Conservation (phyloP, 2,329 filamentous ascomycete genomes). For the Verticillium dahliae region DNA sequence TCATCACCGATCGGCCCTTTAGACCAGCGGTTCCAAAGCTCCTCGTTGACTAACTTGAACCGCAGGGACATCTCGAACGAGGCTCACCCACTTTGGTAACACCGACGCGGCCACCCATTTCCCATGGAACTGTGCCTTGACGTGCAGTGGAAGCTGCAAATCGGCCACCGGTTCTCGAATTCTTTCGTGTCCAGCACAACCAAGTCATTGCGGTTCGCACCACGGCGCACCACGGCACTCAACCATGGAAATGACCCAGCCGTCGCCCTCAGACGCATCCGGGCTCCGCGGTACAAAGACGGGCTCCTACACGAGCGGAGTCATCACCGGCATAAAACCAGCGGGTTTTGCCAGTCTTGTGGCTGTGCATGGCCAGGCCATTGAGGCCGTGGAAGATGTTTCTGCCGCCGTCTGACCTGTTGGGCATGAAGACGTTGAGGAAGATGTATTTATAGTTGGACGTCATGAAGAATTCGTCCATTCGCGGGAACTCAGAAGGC, state of each 20-base stretch:
- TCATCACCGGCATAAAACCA: slow-evolving; percentile 2
- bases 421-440: slow-evolving; percentile 28
- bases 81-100: too few relatives aligned
- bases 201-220: too few relatives aligned
- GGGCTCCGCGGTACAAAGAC: slow-evolving; percentile 30
- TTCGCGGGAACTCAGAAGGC: slow-evolving; percentile 33
- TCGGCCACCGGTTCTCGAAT: too few relatives aligned
- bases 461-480: slow-evolving; percentile 34
- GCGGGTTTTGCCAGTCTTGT: background rate
- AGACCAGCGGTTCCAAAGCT: too few relatives aligned
- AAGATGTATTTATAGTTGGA: slow-evolving; percentile 29
- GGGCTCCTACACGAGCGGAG: slow-evolving; percentile 32
- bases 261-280: slow-evolving; percentile 29
- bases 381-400: slow-evolving; percentile 24
- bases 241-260: slow-evolving; percentile 27
- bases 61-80: too few relatives aligned
- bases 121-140: too few relatives aligned
- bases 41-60: too few relatives aligned
- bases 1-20: too few relatives aligned
- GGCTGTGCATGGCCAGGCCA: background rate
- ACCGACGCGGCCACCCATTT: too few relatives aligned
- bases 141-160: too few relatives aligned
- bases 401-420: slow-evolving; percentile 1
- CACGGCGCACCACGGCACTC: too few relatives aligned
- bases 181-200: too few relatives aligned